A percentile compares a stretch with the other conserved stretches of the same genome.
Conservation (phyloP, 345 rosid genomes). For the Brassica rapa region DNA sequence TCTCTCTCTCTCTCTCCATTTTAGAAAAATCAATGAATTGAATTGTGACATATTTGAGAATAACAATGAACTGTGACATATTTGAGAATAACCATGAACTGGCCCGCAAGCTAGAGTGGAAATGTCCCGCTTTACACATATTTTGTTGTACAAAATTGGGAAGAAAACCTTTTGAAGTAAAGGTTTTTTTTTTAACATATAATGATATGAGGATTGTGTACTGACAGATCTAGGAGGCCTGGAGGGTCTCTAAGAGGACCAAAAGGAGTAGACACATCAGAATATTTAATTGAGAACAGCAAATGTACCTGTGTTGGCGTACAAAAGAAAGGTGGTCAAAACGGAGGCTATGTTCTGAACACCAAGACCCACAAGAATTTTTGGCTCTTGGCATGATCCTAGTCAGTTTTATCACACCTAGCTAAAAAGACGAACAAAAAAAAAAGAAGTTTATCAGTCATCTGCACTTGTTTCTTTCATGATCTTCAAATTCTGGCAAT, state of each 20-base stretch:
- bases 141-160: not conserved
- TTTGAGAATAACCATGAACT: not conserved
- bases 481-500: slow-evolving; percentile 24
- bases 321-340: slow-evolving; percentile 79
- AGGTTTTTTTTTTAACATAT: not conserved
- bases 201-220: slow-evolving; percentile 9
- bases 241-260: slow-evolving; percentile 57
- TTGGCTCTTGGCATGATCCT: slow-evolving; percentile 76
- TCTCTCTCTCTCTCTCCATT: not conserved
- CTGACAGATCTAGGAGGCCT: slow-evolving; percentile 46
- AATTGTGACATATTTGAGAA: not conserved
- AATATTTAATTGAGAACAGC: slow-evolving; percentile 79
- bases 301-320: slow-evolving; percentile 82
- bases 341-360: slow-evolving; percentile 84
- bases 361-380: slow-evolving; percentile 81
- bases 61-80: not conserved
- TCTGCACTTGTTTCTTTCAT: slow-evolving; percentile 20
- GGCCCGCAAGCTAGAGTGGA: not conserved
- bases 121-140: not conserved
- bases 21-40: not conserved
- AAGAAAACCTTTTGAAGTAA: not conserved
- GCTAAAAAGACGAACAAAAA: slow-evolving; percentile 16
- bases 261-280: slow-evolving; percentile 66
- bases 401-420: slow-evolving; percentile 35
- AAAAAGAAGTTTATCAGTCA: slow-evolving; percentile 9